Conservation (phyloP, 768 basidiomycete species). For the Neoboletus brunneissimus region DNA sequence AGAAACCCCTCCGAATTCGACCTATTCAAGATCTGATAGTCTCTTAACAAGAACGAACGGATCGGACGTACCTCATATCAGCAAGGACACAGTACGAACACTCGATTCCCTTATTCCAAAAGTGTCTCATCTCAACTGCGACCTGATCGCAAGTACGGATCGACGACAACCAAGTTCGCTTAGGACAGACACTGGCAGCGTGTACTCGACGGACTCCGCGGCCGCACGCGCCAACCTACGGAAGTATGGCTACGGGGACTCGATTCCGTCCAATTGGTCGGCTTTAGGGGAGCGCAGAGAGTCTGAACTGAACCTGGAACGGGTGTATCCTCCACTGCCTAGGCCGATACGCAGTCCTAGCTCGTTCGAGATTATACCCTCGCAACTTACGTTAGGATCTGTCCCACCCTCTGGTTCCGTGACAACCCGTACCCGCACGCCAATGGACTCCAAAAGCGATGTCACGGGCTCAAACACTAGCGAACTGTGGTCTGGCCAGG, state of each 20-base stretch:
- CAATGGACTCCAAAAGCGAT: conserved; percentile 1
- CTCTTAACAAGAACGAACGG: not conserved
- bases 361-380: conserved; percentile 5
- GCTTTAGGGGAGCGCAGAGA: conserved; percentile 11
- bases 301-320: conserved; percentile 17
- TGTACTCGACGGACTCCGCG: conserved; percentile 26
- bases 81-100: not conserved
- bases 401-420: conserved; percentile 1
- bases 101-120: not conserved
- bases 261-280: conserved; percentile 26
- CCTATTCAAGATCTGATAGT: not conserved
- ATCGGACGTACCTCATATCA: not conserved
- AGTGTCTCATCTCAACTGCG: conserved; percentile 6
- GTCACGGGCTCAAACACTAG: not conserved
- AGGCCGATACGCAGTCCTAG: not conserved
- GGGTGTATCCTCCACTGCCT: conserved; percentile 1
- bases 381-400: conserved; percentile 5
- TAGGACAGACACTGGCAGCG: conserved; percentile 18
- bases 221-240: conserved; percentile 22
- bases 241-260: conserved; percentile 23
- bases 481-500: not conserved
- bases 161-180: conserved; percentile 1
- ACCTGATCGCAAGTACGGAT: not conserved
- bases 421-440: conserved; percentile 1
- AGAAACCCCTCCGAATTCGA: too few species aligned